Base-by-base conservation (phyloP, 805 yeast species). In the Isabelozyma heimii region DNA sequence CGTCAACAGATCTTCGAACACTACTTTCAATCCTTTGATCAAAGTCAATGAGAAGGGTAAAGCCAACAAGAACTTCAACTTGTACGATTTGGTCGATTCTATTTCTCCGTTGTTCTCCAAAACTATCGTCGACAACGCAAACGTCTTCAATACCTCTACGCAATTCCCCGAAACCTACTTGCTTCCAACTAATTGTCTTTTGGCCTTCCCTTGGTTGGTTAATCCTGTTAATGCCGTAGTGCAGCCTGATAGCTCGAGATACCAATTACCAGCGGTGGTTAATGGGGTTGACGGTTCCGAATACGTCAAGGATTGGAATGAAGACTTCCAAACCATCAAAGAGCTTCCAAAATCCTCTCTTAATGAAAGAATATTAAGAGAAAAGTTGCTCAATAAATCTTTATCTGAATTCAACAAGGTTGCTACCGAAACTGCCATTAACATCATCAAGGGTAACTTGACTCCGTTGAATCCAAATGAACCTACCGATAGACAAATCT, bases 391-490 rank as follows among this genome's bases (percentile, higher is more conserved):
- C 49, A 82, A 83, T 63, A 86, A 85, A 61, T 77, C 85, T 24
- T 76, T 87, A 43, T 82, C 79, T 57, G 97, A 89, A 43, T 94
- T 92, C 70, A 82, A 91, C 24, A 72, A 76, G 14, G 80, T 82
- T 30, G 91, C 97, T 15, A 79, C 85, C 16, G 80, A 81, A 57
- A 94, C 96, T 44, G 97, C 97, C 12, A 72, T 87, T 56, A 79
- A 84, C 28, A 82, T 92, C 40, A 76, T 87, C 45, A 79, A 82
- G 53, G 96, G 92, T 42, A 88, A 88, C 56, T 62, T 90, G 45
- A 58, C 79, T 8, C 84, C 98, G 14, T 76, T 91, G 79, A 89
- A 91, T 65, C 91, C 96, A n/a, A 79, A 75, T 47, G 94, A 89
- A 46, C 76, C 78, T 4, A 67, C 72, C 13, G 77, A 75, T 20